Evolutionary conservation across 2,329 filamentous ascomycete species (phyloP).

Genomic region (Aspergillus sp.): DNA sequence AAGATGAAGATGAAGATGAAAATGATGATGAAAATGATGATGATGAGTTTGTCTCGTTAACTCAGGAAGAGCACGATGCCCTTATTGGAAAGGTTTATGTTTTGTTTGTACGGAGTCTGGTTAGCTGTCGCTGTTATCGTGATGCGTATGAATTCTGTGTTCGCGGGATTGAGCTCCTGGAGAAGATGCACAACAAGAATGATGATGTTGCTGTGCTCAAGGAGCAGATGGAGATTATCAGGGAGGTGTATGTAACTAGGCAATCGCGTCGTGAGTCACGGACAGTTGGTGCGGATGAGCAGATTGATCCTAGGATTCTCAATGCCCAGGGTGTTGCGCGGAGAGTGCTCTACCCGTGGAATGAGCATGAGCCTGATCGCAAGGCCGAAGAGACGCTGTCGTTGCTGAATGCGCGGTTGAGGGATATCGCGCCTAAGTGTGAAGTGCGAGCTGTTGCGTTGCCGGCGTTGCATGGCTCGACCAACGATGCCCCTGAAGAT

Average conservation of each 20-base stretch:
- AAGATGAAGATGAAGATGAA: constrained; percentile 5
- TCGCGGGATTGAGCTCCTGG: constrained; percentile 24
- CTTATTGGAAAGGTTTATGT: constrained; percentile 32
- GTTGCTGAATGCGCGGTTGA: constrained; percentile 67
- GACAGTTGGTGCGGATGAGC: constrained; percentile 1
- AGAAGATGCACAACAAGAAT: constrained; percentile 4
- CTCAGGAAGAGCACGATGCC: constrained; percentile 29
- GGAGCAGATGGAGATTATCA: constrained; percentile 24
- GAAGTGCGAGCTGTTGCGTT: constrained; percentile 72
- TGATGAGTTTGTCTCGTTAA: constrained; percentile 20
- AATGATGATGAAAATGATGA: constrained; percentile 42
- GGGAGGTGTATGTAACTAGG: constrained; percentile 16
- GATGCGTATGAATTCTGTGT: constrained; percentile 37
- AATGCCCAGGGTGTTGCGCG: constrained; percentile 37
- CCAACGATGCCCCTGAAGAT: constrained; percentile 1
- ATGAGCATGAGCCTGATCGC: constrained; percentile 55
- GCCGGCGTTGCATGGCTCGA: constrained; percentile 58
- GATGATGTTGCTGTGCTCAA: constrained; percentile 12
- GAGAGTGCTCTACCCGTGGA: constrained; percentile 61
- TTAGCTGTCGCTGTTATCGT: constrained; percentile 34
- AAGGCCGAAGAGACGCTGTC: constrained; percentile 53
- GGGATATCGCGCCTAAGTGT: constrained; percentile 70
- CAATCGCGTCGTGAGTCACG: not conserved
- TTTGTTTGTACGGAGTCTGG: constrained; percentile 32
- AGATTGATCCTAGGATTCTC: constrained; percentile 26